Base-by-base conservation (phyloP, 2,329 filamentous ascomycete genomes). In the Coniochaeta sp. region DNA sequence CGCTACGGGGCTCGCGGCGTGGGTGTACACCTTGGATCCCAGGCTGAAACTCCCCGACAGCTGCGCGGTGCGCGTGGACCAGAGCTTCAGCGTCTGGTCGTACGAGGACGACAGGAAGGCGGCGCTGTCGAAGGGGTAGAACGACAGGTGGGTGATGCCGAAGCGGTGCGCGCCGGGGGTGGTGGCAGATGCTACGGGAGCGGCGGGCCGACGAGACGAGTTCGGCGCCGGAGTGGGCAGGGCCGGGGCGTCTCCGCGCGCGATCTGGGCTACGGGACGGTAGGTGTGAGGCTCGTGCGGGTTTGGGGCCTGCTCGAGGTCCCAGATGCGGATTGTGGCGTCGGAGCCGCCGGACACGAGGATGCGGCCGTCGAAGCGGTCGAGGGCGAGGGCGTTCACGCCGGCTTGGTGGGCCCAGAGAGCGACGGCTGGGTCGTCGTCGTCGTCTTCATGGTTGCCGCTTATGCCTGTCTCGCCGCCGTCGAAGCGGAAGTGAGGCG, bases 311-410 rank as follows among this genome's bases (percentile, higher is more conserved):
- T 81, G 76, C 68, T 96, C 89, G 7, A 97, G 82, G 73, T 97
- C 88, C 93, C 93, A 97, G 54, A 97, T 76, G 65, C 87, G 89
- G 68, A 97, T 85, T 0, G 89, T 89, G 11, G 89, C 90, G 70
- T 96, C 91, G 5, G 90, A 88, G 33, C 93, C 92, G 4, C 91
- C 93, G 0, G 93, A 96, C 1, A 96, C 74, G 63, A 97, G 81
- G 65, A 90, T 89, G 69, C 86, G 81, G 3, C 90, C 91, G 64
- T 95, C 90, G 68, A 95, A 91, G 57, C 86, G 85, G 68, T 97
- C 93, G 43, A 96, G 81, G 0, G 89, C 86, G 44, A 97, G 77
- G 43, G 88, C 85, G 69, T 89, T 95, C 40, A 93, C 89, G 16
- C 92, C 92, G 4, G 90, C 84, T 59, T 84, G 82, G 73, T 96